Conservation (phyloP, 2,329 filamentous ascomycete genomes). For the Aspergillus bombycis region DNA sequence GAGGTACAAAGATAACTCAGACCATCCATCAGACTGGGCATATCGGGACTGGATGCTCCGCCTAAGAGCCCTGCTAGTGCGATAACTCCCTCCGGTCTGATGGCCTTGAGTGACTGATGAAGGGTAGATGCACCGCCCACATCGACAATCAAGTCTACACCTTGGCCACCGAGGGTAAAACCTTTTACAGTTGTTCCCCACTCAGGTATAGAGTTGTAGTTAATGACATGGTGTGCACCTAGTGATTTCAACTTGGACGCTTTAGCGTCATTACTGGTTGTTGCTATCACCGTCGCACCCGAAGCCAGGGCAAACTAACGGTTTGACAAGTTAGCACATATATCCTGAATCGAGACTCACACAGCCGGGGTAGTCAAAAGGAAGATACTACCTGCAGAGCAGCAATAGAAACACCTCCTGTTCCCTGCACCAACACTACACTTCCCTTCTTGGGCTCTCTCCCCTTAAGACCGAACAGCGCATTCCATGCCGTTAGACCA, state of each 20-base stretch:
- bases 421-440: slow-evolving; percentile 57
- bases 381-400: slow-evolving; percentile 45
- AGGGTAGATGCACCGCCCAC: slow-evolving; percentile 59
- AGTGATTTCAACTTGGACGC: slow-evolving; percentile 53
- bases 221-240: slow-evolving; percentile 61
- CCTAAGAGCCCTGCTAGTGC: slow-evolving; percentile 58
- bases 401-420: slow-evolving; percentile 57
- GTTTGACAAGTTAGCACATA: not conserved
- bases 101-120: slow-evolving; percentile 46
- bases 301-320: slow-evolving; percentile 46
- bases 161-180: slow-evolving; percentile 50
- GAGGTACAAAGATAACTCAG: slow-evolving; percentile 49
- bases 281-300: slow-evolving; percentile 61
- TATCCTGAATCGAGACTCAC: not conserved
- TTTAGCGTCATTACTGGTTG: slow-evolving; percentile 57
- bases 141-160: slow-evolving; percentile 60
- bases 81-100: slow-evolving; percentile 54
- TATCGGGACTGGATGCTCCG: slow-evolving; percentile 40
- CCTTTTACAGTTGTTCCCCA: slow-evolving; percentile 59
- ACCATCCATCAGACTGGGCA: slow-evolving; percentile 40
- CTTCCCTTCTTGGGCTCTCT: slow-evolving; percentile 41
- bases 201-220: slow-evolving; percentile 56
- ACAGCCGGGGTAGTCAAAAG: not conserved
- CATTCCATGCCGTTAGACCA: slow-evolving; percentile 56
- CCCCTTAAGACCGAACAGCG: slow-evolving; percentile 51